Conservation (phyloP, 1,284 basidiomycete genomes). For the Irpex sp. region DNA sequence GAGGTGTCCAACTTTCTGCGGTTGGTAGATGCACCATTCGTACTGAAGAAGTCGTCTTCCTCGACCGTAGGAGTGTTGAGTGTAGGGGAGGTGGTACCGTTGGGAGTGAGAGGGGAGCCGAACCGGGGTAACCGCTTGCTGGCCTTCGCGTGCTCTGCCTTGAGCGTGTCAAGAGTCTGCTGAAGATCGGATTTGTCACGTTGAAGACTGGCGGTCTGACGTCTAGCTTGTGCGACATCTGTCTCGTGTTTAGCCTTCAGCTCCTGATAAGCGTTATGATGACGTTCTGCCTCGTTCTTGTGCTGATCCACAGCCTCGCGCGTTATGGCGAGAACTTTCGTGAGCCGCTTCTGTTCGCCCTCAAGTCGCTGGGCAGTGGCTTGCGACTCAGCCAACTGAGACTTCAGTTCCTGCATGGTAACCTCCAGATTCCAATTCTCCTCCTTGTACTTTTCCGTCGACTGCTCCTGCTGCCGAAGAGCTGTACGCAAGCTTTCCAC, state of each 20-base stretch:
- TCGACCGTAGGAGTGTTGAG: slow-evolving; percentile 58
- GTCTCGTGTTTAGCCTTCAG: slow-evolving; percentile 90
- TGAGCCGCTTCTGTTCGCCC: slow-evolving; percentile 79
- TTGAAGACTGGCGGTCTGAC: slow-evolving; percentile 82
- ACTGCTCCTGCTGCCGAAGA: slow-evolving; percentile 71
- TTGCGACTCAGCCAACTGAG: slow-evolving; percentile 68
- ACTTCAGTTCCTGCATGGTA: slow-evolving; percentile 81
- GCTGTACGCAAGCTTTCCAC: slow-evolving; percentile 69
- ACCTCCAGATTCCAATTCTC: slow-evolving; percentile 99
- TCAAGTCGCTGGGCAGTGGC: slow-evolving; percentile 69
- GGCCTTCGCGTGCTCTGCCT: slow-evolving; percentile 63
- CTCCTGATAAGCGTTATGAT: slow-evolving; percentile 64
- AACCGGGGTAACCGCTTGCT: slow-evolving; percentile 57
- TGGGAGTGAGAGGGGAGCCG: slow-evolving; percentile 68
- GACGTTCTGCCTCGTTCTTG: slow-evolving; percentile 83
- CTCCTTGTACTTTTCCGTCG: slow-evolving; percentile 83
- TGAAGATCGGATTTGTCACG: slow-evolving; percentile 93
- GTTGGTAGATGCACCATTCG: slow-evolving; percentile 53
- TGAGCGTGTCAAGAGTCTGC: slow-evolving; percentile 72
- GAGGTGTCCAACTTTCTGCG: slow-evolving; percentile 56
- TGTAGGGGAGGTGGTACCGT: slow-evolving; percentile 42
- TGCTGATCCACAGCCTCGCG: slow-evolving; percentile 81
- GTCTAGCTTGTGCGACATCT: slow-evolving; percentile 86
- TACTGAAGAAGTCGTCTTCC: slow-evolving; percentile 69
- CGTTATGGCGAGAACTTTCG: slow-evolving; percentile 68